Evolutionary conservation across 2,329 filamentous ascomycete species (phyloP).

Genomic region (Fusarium poae): DNA sequence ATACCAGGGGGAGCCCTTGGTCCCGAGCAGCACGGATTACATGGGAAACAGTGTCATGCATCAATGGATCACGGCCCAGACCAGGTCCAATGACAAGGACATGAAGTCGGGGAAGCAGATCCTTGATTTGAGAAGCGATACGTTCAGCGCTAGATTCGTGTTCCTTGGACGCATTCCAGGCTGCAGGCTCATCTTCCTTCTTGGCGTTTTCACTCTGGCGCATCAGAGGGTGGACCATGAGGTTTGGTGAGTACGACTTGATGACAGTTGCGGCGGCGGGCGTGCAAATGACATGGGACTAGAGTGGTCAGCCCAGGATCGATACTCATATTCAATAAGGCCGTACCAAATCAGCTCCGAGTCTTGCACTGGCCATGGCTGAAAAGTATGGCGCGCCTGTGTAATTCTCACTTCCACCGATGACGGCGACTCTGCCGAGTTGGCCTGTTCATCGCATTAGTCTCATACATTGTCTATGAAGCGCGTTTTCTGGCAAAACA

Average conservation of each 20-base stretch:
- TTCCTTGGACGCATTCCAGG: constrained; percentile 44
- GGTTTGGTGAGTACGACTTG: constrained; percentile 96
- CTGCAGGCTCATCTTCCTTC: constrained; percentile 59
- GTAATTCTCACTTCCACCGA: constrained; percentile 95
- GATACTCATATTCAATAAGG: not conserved
- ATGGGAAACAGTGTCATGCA: constrained; percentile 85
- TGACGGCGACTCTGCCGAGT: constrained; percentile 90
- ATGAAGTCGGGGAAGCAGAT: constrained; percentile 87
- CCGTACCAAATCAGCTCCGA: constrained; percentile 89
- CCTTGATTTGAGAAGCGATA: constrained; percentile 77
- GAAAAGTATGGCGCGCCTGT: constrained; percentile 98
- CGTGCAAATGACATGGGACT: constrained; percentile 97
- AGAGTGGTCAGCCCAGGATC: constrained; percentile 7
- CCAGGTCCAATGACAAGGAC: constrained; percentile 94
- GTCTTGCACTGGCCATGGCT: constrained; percentile 91
- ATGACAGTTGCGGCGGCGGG: constrained; percentile 88
- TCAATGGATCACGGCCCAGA: constrained; percentile 87
- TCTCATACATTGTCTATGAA: constrained; percentile 7
- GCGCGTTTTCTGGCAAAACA: constrained; percentile 25
- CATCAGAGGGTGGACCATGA: constrained; percentile 98
- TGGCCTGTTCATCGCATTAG: constrained; percentile 73
- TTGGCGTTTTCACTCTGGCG: constrained; percentile 71
- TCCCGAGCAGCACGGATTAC: constrained; percentile 84
- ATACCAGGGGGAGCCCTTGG: constrained; percentile 79
- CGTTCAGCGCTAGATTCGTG: constrained; percentile 67